phyloP scores from a whole-genome alignment of 164 flowering plant species.

The Cinnamomum chago region DNA sequence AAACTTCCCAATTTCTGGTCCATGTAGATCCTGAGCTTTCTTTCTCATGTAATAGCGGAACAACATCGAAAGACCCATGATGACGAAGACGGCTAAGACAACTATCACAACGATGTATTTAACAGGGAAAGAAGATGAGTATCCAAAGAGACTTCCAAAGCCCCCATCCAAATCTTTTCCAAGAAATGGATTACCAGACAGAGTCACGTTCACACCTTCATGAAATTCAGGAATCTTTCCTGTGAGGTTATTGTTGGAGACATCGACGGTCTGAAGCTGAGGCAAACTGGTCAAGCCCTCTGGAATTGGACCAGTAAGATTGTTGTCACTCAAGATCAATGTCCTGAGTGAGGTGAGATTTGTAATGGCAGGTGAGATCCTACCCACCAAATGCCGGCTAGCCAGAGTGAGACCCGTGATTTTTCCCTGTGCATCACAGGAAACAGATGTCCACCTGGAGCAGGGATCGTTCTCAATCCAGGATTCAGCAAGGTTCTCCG shows the following conservation, averaged over 20 bases:
- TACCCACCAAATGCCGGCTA: conserved; percentile 34
- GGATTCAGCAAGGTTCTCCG: conserved; percentile 35
- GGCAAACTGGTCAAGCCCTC: conserved; percentile 27
- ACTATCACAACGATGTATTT: background rate
- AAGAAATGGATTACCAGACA: conserved; percentile 34
- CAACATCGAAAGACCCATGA: background rate
- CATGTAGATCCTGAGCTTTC: conserved; percentile 9
- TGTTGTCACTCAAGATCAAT: conserved; percentile 45
- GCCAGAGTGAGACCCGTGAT: conserved; percentile 35
- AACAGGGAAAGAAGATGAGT: background rate
- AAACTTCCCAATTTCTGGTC: conserved; percentile 12
- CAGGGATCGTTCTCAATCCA: conserved; percentile 65
- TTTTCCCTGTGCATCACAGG: conserved; percentile 36
- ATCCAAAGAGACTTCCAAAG: background rate
- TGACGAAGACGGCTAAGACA: background rate
- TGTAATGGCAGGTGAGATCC: conserved; percentile 47
- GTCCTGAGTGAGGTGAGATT: conserved; percentile 37
- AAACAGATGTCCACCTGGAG: conserved; percentile 33
- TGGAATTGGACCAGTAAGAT: conserved; percentile 45
- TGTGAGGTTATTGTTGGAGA: conserved; percentile 49
- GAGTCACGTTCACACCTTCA: conserved; percentile 20
- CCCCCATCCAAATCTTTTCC: conserved; percentile 22
- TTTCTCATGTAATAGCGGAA: conserved; percentile 11
- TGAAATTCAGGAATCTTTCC: conserved; percentile 38
- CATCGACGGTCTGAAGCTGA: conserved; percentile 39